These are phyloP conservation scores for Biscogniauxia mediterranea DNA, from an alignment of 2,329 filamentous ascomycete genomes.

Conservation along the genomic window DNA sequence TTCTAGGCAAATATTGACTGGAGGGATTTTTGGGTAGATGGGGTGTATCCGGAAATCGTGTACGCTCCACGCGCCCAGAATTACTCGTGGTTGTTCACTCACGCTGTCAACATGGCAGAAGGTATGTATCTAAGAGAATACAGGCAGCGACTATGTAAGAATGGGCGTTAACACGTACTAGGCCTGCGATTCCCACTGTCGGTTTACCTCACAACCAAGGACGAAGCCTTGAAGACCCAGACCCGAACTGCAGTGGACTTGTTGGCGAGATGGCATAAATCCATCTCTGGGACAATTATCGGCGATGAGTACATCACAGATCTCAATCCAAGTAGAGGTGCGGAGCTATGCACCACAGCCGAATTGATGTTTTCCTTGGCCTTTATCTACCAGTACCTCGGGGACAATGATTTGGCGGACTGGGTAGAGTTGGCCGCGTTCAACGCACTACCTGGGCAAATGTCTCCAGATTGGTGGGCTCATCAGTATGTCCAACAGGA, in stretches of 20 bases:
- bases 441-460: constrained; percentile 50
- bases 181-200: constrained; percentile 40
- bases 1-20: constrained; percentile 32
- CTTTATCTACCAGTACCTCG: constrained; percentile 29
- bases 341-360: constrained; percentile 33
- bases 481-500: constrained; percentile 54
- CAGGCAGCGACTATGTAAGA: neutral
- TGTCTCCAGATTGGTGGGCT: constrained; percentile 53
- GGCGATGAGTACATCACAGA: constrained; percentile 41
- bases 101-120: constrained; percentile 45
- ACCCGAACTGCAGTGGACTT: constrained; percentile 38
- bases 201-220: constrained; percentile 40
- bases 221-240: constrained; percentile 35
- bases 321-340: constrained; percentile 35
- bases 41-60: constrained; percentile 30
- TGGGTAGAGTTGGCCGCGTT: constrained; percentile 48
- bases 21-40: constrained; percentile 34
- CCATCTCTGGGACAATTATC: constrained; percentile 41
- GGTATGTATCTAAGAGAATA: constrained; percentile 27
- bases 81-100: constrained; percentile 36
- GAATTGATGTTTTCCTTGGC: constrained; percentile 32
- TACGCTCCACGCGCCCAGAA: constrained; percentile 26
- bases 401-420: constrained; percentile 41
- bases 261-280: constrained; percentile 38
- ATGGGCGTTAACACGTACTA: constrained; percentile 10